A percentile compares a stretch with the other conserved stretches of the same genome.
Evolutionary conservation across 2,329 filamentous ascomycete species (phyloP).

Genomic region (Sporothrix brasiliensis): DNA sequence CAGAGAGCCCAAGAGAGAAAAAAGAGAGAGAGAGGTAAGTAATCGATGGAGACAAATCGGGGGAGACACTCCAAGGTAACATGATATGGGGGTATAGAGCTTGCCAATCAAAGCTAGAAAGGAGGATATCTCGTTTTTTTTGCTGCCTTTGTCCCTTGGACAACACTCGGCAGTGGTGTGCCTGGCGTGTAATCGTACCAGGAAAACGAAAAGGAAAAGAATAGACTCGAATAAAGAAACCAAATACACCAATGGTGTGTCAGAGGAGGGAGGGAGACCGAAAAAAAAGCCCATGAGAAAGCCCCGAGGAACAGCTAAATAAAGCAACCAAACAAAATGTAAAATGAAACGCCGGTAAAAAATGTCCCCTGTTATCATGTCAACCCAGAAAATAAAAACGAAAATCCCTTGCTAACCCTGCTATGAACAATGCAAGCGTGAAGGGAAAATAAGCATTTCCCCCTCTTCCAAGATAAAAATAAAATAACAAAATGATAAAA

Average conservation of each 20-base stretch:
- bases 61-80: conserved; percentile 7
- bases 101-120: conserved; percentile 17
- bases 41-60: not conserved
- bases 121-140: conserved; percentile 6
- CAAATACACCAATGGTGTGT: not conserved
- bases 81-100: conserved; percentile 16
- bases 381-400: not conserved
- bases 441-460: conserved; percentile 6
- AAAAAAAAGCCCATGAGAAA: conserved; percentile 11
- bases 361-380: conserved; percentile 8
- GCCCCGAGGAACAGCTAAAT: conserved; percentile 7
- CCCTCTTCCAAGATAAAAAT: not conserved
- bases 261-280: not conserved
- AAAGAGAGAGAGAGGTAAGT: not conserved
- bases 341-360: conserved; percentile 14
- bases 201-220: not conserved
- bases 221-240: not conserved
- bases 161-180: not conserved
- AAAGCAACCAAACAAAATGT: not conserved
- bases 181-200: not conserved
- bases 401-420: conserved; percentile 4
- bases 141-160: not conserved
- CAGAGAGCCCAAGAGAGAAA: not conserved
- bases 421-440: conserved; percentile 15
- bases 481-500: not conserved